phyloP scores from a whole-genome alignment of 805 yeast species.

The Candida germanica region DNA sequence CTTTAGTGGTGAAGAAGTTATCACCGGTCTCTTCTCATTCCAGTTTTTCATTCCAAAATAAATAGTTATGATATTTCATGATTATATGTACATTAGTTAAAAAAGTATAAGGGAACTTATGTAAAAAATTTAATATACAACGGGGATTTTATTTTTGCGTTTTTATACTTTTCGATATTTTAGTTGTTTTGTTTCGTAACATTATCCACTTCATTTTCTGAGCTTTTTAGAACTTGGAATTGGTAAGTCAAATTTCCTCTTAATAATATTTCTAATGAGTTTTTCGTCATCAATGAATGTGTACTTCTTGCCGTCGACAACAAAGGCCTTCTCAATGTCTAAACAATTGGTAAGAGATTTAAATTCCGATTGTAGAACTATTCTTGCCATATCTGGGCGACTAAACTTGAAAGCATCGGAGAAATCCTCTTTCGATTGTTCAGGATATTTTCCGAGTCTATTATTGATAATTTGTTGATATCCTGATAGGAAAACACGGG shows the following conservation, averaged over 20 bases:
- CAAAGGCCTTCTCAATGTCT: conserved; percentile 24
- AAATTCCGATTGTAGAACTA: conserved; percentile 57
- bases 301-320: conserved; percentile 24
- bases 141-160: background rate
- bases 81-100: conserved; percentile 4
- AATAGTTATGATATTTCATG: no score
- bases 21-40: background rate
- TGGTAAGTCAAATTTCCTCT: conserved; percentile 32
- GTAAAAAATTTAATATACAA: conserved; percentile 1
- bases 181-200: background rate
- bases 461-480: conserved; percentile 29
- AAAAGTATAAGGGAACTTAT: conserved; percentile 1
- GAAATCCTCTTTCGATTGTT: conserved; percentile 20
- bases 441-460: conserved; percentile 50
- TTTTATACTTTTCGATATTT: background rate
- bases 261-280: conserved; percentile 55
- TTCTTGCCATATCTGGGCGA: conserved; percentile 47
- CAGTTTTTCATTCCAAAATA: no score
- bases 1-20: conserved; percentile 24
- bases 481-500: conserved; percentile 31
- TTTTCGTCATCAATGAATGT: conserved; percentile 56
- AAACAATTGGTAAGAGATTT: conserved; percentile 44
- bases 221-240: conserved; percentile 1
- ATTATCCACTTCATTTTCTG: background rate
- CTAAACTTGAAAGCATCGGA: conserved; percentile 8